A percentile compares a stretch with the other conserved stretches of the same genome.
Conservation (phyloP, 345 rosid species). For the Combretum micranthum region DNA sequence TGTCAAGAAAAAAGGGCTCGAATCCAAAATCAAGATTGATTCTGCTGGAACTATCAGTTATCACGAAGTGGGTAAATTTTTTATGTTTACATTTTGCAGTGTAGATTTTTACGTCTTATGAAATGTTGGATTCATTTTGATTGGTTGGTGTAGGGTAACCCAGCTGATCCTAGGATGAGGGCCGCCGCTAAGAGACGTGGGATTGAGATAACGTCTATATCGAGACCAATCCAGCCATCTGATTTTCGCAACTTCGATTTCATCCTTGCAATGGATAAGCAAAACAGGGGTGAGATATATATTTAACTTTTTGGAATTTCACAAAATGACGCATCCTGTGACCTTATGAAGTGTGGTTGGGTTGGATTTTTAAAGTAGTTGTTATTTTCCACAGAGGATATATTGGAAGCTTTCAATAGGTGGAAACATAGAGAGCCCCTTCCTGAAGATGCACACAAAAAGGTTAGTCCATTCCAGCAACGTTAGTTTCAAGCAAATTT, state of each 20-base stretch:
- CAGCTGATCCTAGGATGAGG: conserved; percentile 67
- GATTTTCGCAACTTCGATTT: conserved; percentile 84
- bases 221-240: conserved; percentile 80
- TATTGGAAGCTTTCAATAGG: conserved; percentile 56
- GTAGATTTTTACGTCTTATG: neutral
- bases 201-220: conserved; percentile 78
- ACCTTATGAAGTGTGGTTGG: too few relatives aligned
- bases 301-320: neutral
- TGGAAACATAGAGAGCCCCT: conserved; percentile 65
- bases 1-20: conserved; percentile 66
- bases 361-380: neutral
- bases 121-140: neutral
- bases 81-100: neutral
- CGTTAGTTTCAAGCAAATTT: neutral
- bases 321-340: too few relatives aligned
- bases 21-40: conserved; percentile 67
- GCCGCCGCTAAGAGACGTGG: conserved; percentile 76
- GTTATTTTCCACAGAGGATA: conserved; percentile 45
- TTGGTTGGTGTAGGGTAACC: neutral
- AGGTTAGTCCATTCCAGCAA: conserved; percentile 28
- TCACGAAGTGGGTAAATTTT: conserved; percentile 57
- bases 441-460: conserved; percentile 70
- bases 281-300: conserved; percentile 46
- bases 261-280: conserved; percentile 89
- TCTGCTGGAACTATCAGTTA: conserved; percentile 88